Evolutionary conservation across 2,329 filamentous ascomycete species (phyloP).

Genomic region (Rhynchosporium secalis): DNA sequence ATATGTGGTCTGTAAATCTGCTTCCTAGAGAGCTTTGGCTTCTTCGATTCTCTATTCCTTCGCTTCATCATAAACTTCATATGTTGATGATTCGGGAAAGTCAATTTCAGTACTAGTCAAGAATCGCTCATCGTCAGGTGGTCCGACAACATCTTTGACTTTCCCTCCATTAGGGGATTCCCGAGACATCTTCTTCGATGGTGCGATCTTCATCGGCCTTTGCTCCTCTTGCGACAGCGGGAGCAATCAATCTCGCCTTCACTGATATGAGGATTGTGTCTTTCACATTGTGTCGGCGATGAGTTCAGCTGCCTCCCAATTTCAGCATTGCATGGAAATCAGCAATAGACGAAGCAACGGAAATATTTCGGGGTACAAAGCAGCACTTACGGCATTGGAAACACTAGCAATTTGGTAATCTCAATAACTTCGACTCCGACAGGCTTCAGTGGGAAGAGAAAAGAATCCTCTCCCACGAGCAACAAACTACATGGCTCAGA

Average conservation of each 20-base stretch:
- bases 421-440: conserved; percentile 9
- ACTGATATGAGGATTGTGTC: conserved; percentile 1
- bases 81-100: neutral
- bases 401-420: conserved; percentile 1
- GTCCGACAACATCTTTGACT: conserved; percentile 18
- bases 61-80: conserved; percentile 5
- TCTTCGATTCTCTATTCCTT: conserved; percentile 3
- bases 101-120: neutral
- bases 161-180: conserved; percentile 15
- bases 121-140: conserved; percentile 12
- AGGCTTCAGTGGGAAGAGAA: conserved; percentile 5
- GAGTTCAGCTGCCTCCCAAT: conserved; percentile 10
- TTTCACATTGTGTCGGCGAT: conserved; percentile 9
- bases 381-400: conserved; percentile 10
- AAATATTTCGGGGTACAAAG: neutral
- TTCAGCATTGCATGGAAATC: neutral
- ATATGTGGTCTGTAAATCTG: conserved; percentile 6
- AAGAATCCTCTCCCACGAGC: conserved; percentile 12
- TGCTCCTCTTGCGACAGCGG: conserved; percentile 12
- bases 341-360: neutral
- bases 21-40: neutral
- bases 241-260: conserved; percentile 6
- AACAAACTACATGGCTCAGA: conserved; percentile 9
- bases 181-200: conserved; percentile 13
- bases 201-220: neutral